Conservation (phyloP, 805 yeast genomes). For the Candida michaelii region DNA sequence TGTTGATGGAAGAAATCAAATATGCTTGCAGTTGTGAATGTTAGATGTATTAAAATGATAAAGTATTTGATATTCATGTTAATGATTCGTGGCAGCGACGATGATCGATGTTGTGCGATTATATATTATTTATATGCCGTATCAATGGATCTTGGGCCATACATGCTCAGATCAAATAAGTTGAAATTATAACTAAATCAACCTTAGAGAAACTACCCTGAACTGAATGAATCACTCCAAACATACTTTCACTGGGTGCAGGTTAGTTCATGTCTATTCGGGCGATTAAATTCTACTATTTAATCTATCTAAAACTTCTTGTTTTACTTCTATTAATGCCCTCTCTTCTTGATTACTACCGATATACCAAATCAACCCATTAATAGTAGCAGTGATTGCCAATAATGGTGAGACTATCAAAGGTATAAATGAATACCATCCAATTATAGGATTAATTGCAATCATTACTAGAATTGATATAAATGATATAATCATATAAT, state of each 20-base stretch:
- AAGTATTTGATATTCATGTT: not conserved
- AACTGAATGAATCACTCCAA: too few species aligned
- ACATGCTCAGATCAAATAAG: too few species aligned
- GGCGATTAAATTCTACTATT: slow-evolving; percentile 9
- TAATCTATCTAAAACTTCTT: slow-evolving; percentile 49
- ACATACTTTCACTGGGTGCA: too few species aligned
- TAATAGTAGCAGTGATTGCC: slow-evolving; percentile 64
- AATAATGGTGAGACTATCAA: slow-evolving; percentile 54
- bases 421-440: slow-evolving; percentile 34
- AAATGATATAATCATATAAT: slow-evolving; percentile 62
- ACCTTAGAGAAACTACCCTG: too few species aligned
- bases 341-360: slow-evolving; percentile 82
- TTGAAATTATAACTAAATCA: too few species aligned
- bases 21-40: slow-evolving; percentile 27
- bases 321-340: slow-evolving; percentile 70
- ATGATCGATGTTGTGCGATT: too few species aligned
- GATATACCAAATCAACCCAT: slow-evolving; percentile 74
- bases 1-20: slow-evolving; percentile 36
- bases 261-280: too few species aligned
- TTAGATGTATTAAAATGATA: not conserved
- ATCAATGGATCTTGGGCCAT: too few species aligned
- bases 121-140: too few species aligned
- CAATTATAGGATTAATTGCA: slow-evolving; percentile 54
- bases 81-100: too few species aligned
- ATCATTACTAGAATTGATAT: slow-evolving; percentile 10